These are phyloP conservation scores for Rutstroemia sp. DNA, from an alignment of 2,329 filamentous ascomycete genomes.

Conservation along the genomic window DNA sequence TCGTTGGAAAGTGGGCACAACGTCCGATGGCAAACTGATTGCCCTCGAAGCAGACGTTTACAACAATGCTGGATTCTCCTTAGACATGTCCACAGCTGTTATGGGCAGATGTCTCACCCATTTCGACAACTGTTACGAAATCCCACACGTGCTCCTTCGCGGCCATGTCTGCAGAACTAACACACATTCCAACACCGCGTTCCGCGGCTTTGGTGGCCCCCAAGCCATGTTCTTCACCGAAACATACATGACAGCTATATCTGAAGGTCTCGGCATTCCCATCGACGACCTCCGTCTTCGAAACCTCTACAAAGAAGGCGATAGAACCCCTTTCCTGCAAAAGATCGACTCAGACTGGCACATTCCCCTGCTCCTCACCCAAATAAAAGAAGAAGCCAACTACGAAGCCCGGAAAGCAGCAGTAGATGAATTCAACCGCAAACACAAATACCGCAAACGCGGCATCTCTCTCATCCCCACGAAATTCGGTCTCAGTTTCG, in stretches of 20 bases:
- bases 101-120: conserved; percentile 80
- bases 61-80: conserved; percentile 79
- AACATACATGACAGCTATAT: conserved; percentile 79
- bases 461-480: conserved; percentile 69
- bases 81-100: conserved; percentile 58
- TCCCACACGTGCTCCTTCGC: conserved; percentile 75
- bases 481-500: conserved; percentile 92
- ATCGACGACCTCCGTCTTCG: conserved; percentile 72
- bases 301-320: conserved; percentile 75
- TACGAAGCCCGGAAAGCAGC: conserved; percentile 62
- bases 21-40: conserved; percentile 80
- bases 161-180: conserved; percentile 88
- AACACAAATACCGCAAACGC: conserved; percentile 89
- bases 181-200: conserved; percentile 75
- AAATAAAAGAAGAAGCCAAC: conserved; percentile 66
- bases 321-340: conserved; percentile 86
- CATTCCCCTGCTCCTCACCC: conserved; percentile 86
- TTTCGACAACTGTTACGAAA: conserved; percentile 77
- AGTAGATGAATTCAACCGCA: conserved; percentile 69
- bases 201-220: conserved; percentile 89
- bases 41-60: conserved; percentile 84
- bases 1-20: conserved; percentile 85
- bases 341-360: conserved; percentile 74
- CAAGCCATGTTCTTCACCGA: conserved; percentile 94
- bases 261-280: conserved; percentile 75